Base-by-base conservation (phyloP, 768 basidiomycete species). In the Leccinum boreale region DNA sequence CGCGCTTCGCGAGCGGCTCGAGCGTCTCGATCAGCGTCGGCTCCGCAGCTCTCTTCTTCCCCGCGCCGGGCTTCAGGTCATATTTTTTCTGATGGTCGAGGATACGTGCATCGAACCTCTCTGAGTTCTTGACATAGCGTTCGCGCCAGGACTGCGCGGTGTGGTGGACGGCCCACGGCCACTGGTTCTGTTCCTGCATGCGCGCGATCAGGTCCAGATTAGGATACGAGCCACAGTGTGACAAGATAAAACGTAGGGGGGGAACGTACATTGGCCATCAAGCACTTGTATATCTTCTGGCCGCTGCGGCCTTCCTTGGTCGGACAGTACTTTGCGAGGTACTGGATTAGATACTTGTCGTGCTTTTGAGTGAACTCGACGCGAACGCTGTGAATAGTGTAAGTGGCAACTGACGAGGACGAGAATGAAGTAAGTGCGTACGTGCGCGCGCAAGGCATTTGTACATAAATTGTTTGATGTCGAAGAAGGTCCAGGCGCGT, bases 91-190 rank as follows among this genome's bases (percentile, higher is more conserved):
- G 78, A 57, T 79, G 79, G 9, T 46, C 64, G 36, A 51, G 60
- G 39, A 87, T 85, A n/a, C 48, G 52, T 3, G 10, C 26, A 58
- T 86, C 77, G 52, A 83, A 85, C 0, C 61, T 23, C 0, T 33
- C 62, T 39, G 73, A 51, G 50, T 86, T 74, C 59, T 75, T 82
- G 58, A 66, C 73, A 61, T 87, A 88, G n/a, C 79, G 76, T 48
- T 83, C 78, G 23, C 84, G 79, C 87, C 87, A 88, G 4, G 84
- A 84, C n/a, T 76, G 75, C 81, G 77, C 82, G 3, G 84, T 3
- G 66, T 86, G 87, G 6, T 67, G 70, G 17, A 50, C 59, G n/a
- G 78, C 69, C 82, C 84, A 87, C 11, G 75, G 69, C 83, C 84
- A 86, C 58, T 66, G 70, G 0, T 64, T 62, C 0, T 73, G 57